A percentile compares a stretch with the other conserved stretches of the same genome.
phyloP scores from a whole-genome alignment of 805 yeast genomes.

The Wickerhamiella cacticola region DNA sequence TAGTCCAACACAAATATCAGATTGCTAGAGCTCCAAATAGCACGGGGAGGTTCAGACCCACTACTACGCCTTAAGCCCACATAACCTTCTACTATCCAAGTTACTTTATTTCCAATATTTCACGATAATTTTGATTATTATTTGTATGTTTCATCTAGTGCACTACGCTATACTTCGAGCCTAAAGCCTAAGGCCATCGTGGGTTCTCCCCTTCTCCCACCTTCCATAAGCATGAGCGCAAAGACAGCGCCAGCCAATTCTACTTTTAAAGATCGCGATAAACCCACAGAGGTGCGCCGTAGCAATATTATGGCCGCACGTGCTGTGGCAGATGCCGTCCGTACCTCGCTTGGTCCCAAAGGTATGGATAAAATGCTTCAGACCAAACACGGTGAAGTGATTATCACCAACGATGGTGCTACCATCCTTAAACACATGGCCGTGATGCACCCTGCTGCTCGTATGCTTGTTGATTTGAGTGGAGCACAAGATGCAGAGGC shows the following conservation, averaged over 20 bases:
- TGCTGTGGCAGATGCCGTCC: slow-evolving; percentile 89
- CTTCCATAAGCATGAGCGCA: background rate
- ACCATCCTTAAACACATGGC: slow-evolving; percentile 97
- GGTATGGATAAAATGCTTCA: slow-evolving; percentile 98
- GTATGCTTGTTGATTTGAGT: slow-evolving; percentile 92
- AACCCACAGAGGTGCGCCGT: slow-evolving; percentile 87
- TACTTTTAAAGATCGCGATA: slow-evolving; percentile 83
- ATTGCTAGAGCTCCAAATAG: no score
- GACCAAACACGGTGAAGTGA: slow-evolving; percentile 82
- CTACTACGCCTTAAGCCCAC: no score
- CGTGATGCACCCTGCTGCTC: slow-evolving; percentile 95
- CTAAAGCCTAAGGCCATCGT: no score
- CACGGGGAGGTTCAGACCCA: no score
- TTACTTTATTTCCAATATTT: no score
- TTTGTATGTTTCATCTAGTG: no score
- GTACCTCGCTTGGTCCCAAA: slow-evolving; percentile 94
- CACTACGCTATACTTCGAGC: no score
- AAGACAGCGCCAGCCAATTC: slow-evolving; percentile 52
- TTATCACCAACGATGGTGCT: slow-evolving; percentile 96
- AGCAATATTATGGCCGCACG: slow-evolving; percentile 84
- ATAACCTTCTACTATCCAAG: no score
- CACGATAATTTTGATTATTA: no score
- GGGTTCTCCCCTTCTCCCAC: background rate
- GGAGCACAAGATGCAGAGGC: slow-evolving; percentile 98
- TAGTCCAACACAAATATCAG: no score